Evolutionary conservation across 148 eudicot genomes (phyloP).

Genomic region (Limonium bicolor): DNA sequence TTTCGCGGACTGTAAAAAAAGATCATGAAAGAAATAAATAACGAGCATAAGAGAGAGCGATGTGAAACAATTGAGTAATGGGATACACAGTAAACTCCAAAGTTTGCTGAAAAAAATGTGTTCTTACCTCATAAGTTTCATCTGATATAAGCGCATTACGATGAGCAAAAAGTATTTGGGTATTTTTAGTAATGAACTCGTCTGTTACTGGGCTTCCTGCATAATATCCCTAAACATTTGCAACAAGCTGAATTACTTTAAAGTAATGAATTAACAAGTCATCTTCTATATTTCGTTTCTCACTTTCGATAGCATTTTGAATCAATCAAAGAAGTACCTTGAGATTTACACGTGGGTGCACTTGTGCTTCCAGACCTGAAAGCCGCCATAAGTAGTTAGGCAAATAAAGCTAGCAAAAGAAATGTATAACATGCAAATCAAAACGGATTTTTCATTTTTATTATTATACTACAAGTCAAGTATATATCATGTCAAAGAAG

Average conservation of each 20-base stretch:
- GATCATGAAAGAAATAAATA: background rate
- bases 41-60: background rate
- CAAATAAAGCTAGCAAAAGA: no score
- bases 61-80: background rate
- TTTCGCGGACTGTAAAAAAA: constrained; percentile 14
- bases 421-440: no score
- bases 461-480: background rate
- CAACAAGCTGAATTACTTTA: background rate
- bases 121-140: constrained; percentile 25
- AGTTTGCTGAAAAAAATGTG: no score
- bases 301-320: no score
- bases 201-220: constrained; percentile 36
- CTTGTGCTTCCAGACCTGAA: constrained; percentile 5
- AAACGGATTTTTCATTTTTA: background rate
- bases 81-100: background rate
- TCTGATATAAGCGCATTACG: constrained; percentile 53
- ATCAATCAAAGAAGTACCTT: background rate
- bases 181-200: constrained; percentile 18
- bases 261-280: background rate
- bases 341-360: constrained; percentile 2
- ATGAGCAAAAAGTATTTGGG: constrained; percentile 31
- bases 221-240: constrained; percentile 8
- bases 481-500: background rate
- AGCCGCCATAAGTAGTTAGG: no score
- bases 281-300: background rate